Conservation (phyloP, 108 stramenopile species). For the Nitzschia sp. region DNA sequence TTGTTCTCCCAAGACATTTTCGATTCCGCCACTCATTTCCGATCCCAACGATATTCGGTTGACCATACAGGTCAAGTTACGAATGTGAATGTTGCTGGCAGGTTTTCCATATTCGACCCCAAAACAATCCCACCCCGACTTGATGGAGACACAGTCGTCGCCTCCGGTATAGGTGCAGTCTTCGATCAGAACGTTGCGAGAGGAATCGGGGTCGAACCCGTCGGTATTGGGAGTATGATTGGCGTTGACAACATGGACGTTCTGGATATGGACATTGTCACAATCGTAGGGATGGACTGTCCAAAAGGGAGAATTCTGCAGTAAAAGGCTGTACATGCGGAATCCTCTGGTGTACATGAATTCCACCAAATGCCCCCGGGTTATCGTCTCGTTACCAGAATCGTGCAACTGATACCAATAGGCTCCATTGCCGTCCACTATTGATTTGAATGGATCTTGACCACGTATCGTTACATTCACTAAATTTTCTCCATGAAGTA, state of each 20-base stretch:
- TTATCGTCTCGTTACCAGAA: neutral
- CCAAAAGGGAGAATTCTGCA: constrained; percentile 49
- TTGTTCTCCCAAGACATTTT: constrained; percentile 19
- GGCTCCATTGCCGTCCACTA: constrained; percentile 39
- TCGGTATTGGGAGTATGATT: constrained; percentile 38
- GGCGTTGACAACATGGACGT: constrained; percentile 29
- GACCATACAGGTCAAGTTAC: constrained; percentile 9
- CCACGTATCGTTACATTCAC: constrained; percentile 35
- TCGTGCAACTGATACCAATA: constrained; percentile 32
- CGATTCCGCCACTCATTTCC: constrained; percentile 44
- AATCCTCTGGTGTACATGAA: constrained; percentile 24
- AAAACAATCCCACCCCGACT: constrained; percentile 37
- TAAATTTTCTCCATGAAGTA: constrained; percentile 13
- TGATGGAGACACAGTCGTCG: constrained; percentile 49
- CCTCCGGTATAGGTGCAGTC: constrained; percentile 33
- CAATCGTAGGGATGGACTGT: constrained; percentile 43
- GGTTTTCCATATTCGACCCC: constrained; percentile 10
- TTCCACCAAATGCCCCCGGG: constrained; percentile 37
- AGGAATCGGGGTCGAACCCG: constrained; percentile 50
- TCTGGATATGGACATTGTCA: constrained; percentile 30
- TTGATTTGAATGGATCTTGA: constrained; percentile 1
- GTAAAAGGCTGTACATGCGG: constrained; percentile 15
- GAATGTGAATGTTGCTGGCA: neutral
- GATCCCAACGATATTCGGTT: constrained; percentile 34
- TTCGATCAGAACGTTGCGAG: constrained; percentile 43